Conservation (phyloP, 1,284 basidiomycete species). For the Termitomyces sp. region DNA sequence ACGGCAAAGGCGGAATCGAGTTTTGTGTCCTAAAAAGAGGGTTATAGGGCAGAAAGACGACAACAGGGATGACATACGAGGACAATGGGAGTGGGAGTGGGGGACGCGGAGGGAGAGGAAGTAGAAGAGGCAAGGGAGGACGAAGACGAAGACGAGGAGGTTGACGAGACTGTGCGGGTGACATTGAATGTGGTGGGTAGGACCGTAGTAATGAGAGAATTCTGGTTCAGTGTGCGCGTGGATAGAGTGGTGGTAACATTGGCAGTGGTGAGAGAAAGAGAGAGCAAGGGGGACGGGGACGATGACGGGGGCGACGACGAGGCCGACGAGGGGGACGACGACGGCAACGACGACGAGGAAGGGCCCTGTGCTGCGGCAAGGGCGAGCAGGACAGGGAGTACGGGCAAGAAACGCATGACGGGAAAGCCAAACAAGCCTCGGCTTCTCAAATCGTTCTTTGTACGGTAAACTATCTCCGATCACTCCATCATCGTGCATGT, state of each 20-base stretch:
- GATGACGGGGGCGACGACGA: constrained; percentile 20
- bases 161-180: constrained; percentile 42
- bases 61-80: constrained; percentile 43
- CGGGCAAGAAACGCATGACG: constrained; percentile 19
- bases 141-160: constrained; percentile 28
- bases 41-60: constrained; percentile 23
- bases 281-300: constrained; percentile 27
- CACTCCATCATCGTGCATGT: constrained; percentile 1
- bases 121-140: constrained; percentile 38
- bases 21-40: constrained; percentile 46
- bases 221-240: constrained; percentile 42
- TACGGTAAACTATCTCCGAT: constrained; percentile 9
- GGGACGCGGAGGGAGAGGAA: constrained; percentile 43
- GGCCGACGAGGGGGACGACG: constrained; percentile 16
- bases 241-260: constrained; percentile 42
- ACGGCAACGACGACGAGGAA: constrained; percentile 15
- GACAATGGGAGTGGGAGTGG: constrained; percentile 47
- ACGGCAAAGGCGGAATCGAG: constrained; percentile 89
- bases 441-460: not conserved
- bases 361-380: constrained; percentile 17
- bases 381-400: constrained; percentile 17
- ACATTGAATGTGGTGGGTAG: constrained; percentile 57
- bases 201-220: constrained; percentile 44
- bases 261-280: constrained; percentile 46
- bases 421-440: constrained; percentile 12